Conservation (phyloP, 805 yeast genomes). For the Ogataea polymorpha region DNA sequence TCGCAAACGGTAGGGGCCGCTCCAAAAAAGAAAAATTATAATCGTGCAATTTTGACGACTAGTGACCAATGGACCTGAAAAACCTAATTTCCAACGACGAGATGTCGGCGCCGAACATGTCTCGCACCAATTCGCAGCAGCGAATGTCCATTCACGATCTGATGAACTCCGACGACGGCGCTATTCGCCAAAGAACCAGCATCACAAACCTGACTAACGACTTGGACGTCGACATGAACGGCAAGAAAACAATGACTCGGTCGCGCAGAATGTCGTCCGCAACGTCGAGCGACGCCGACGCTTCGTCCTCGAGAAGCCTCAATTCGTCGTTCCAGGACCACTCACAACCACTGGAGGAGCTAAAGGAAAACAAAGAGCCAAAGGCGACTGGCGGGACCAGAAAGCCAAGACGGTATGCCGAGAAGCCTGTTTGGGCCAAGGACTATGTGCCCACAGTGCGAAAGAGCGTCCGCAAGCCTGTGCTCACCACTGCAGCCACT, state of each 20-base stretch:
- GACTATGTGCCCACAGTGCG: constrained; percentile 52
- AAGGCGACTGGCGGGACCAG: constrained; percentile 5
- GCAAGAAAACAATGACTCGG: constrained; percentile 37
- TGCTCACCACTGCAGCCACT: constrained; percentile 14
- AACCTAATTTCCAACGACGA: constrained; percentile 30
- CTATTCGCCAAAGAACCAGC: constrained; percentile 26
- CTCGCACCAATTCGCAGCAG: constrained; percentile 24
- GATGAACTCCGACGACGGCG: constrained; percentile 26
- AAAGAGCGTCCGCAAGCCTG: constrained; percentile 3
- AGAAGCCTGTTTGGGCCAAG: constrained; percentile 82
- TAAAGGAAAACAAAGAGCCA: constrained; percentile 25
- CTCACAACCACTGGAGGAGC: constrained; percentile 26
- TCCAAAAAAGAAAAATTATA: too few relatives aligned
- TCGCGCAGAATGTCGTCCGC: constrained; percentile 15
- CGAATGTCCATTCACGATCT: constrained; percentile 32
- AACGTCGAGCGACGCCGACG: constrained; percentile 11
- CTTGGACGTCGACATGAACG: constrained; percentile 42
- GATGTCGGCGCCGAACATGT: constrained; percentile 6
- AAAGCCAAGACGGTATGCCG: constrained; percentile 58
- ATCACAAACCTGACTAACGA: constrained; percentile 42
- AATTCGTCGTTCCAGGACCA: constrained; percentile 21
- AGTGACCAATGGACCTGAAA: constrained; percentile 27
- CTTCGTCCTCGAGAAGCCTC: constrained; percentile 7
- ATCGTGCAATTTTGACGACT: not conserved
- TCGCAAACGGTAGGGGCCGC: not conserved